Base-by-base conservation (phyloP, 768 basidiomycete genomes). In the Cyclocybe aegerita region DNA sequence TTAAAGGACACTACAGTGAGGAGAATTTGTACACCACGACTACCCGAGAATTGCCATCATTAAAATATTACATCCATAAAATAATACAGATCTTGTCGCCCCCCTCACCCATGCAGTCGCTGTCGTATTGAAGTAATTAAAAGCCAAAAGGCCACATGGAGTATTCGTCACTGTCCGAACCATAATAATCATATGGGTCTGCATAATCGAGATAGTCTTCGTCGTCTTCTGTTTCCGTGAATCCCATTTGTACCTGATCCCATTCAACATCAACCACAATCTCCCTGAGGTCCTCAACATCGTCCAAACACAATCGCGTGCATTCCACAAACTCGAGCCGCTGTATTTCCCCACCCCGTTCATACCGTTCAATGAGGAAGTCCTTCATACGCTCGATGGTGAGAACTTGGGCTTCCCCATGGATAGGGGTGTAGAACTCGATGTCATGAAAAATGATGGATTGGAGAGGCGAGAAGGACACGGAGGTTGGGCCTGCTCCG, bases 241-340 rank as follows among this genome's bases (percentile, higher is more conserved):
- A 57, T 4, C 61, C 65, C 7, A 46, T 52, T 30, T 65, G 66
- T 14, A 63, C 14, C 10, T 48, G 62, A 50, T 74, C 73, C 73
- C 73, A 74, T 1, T 54, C 49, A n/a, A 73, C 65, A 23, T 66
- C 59, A 11, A 54, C 49, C 7, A 72, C 67, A 31, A 70, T 49
- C 30, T 65, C 56, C 42, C 54, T 39, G n/a, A 72, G 44, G n/a
- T 40, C 5, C 10, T 55, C 50, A 10, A 74, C 60, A 14, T 63
- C 54, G 0, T 60, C 56, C 3, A 49, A 30, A 3, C 23, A 30
- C 23, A 72, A 29, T 14, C 50, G 48, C 9, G 16, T 56, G 54
- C 72, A 75, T 5, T 62, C 54, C 7, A 35, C n/a, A 15, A 74
- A 49, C 23, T 44, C 50, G 46, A 74, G 41, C 14, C 62, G 60